Evolutionary conservation across 306 rosid species (phyloP), one percentile per base, ranked within the genome.

Genomic region (Casuarina cunninghamiana): DNA sequence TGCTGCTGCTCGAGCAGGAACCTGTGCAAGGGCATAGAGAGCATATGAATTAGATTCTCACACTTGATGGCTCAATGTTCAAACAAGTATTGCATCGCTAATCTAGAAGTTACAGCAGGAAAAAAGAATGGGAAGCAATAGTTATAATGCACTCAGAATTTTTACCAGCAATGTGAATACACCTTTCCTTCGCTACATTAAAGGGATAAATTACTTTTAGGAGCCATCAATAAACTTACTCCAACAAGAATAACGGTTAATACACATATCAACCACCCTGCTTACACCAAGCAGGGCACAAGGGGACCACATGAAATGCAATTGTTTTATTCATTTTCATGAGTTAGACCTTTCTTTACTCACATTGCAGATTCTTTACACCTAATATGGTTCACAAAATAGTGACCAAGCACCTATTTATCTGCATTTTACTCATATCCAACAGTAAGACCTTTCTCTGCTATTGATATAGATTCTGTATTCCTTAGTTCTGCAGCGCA

Each of bases 1-100:
- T 32, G 99, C 97, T 21, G 92, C 96, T 70, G 94, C 99, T 74
- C 93, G 93, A 21, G 98, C 91, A 1, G 98, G 98, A 87, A 96
- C 99, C 99, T 96, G 90, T 53, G 83, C 77, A 70, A 75, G 66
- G 68, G 73, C 53, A 78, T 73, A 78, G 45, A 77, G 78, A 87
- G 83, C 76, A 79, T 80, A 70, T 48, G 71, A 61, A 76, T 65
- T 79, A 21, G 69, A 62, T 75, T 68, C 79, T 48, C 35, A 39
- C 16, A 46, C 75, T 39, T 9, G 50, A 41, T 69, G 67, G 38
- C 21, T 58, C 63, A 66, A n/a, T 5, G 35, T 26, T n/a, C 39
- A 13, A 16, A 8, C 42, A 55, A 7, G 51, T 11, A n/a, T 62
- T 43, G 51, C 19, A 12, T 10, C 8, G 10, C 2, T 11, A 43